Evolutionary conservation across 768 basidiomycete species (phyloP), one percentile per base, ranked within the genome.

Genomic region (Rhodotorula sphaerocarpa): DNA sequence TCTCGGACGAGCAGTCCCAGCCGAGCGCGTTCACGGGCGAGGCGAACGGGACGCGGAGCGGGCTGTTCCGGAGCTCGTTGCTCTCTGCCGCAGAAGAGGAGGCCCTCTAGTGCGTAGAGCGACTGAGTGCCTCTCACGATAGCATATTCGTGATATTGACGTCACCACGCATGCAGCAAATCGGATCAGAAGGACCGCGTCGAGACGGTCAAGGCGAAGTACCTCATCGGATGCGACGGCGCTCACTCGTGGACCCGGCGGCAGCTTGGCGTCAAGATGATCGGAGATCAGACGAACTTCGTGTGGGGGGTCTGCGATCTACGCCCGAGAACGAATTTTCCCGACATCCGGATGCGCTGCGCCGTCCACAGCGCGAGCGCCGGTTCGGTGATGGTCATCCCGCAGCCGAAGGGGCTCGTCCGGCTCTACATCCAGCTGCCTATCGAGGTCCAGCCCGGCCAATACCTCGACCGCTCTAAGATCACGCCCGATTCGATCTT

Each of bases 261-360:
- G 62, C 59, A 75, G 0, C 76, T 87, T 14, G 78, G 79, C 14
- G 84, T 89, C 54, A 71, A 75, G 7, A 85, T 89, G 86, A 82
- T 87, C 62, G 88, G 88, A 10, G 86, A 88, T 73, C 84, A 86
- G 63, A 79, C 73, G 5, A 84, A 88, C 56, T 85, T 81, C 60
- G 79, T 89, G 25, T 90, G 88, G 88, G 88, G 88, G 5, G 88
- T 90, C 5, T 75, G 88, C 25, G 88, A 88, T 74, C 77, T 82
- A 53, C 70, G 81, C 30, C 84, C 84, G 0, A 79, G 83, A n/a
- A 87, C 86, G 2, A 77, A 87, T 71, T 86, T 88, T 63, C 87
- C 87, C 0, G 86, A 88, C 72, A 83, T 86, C 62, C 82, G 86
- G 23, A 83, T 83, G 59, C 79, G 78, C 66, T 77, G 77, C 52